Evolutionary conservation across 805 yeast genomes (phyloP).

Genomic region (Wilhelminamyces savonicus): DNA sequence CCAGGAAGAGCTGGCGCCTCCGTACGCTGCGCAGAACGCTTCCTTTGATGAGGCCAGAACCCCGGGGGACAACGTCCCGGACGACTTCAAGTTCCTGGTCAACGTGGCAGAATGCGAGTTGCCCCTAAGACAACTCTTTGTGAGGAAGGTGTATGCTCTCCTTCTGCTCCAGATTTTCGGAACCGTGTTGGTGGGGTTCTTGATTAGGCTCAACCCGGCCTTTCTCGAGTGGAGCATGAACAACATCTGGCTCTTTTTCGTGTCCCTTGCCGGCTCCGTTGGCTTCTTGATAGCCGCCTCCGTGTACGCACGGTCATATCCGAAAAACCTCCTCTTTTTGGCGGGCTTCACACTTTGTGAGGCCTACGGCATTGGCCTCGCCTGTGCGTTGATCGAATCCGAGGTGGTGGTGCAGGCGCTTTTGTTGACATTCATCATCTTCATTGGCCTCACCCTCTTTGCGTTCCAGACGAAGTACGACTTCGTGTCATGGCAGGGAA

Average conservation of each 20-base stretch:
- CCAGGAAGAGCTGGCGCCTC: no score
- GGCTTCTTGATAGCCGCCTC: conserved; percentile 61
- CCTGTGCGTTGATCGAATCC: conserved; percentile 57
- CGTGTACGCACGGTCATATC: conserved; percentile 61
- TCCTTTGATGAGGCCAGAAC: no score
- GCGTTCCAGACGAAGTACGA: conserved; percentile 77
- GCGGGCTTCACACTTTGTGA: conserved; percentile 69
- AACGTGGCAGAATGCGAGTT: conserved; percentile 73
- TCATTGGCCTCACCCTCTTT: conserved; percentile 69
- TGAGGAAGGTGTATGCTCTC: conserved; percentile 74
- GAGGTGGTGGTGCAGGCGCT: conserved; percentile 65
- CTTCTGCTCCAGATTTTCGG: conserved; percentile 56
- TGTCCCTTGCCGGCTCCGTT: conserved; percentile 53
- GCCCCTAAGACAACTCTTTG: conserved; percentile 66
- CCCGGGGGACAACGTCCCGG: conserved; percentile 41
- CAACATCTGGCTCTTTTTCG: conserved; percentile 54
- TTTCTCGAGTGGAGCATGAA: conserved; percentile 49
- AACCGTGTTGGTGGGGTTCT: conserved; percentile 53
- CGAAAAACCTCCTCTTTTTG: conserved; percentile 55
- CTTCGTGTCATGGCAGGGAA: conserved; percentile 62
- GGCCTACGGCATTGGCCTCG: conserved; percentile 64
- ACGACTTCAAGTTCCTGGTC: conserved; percentile 79
- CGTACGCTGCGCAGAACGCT: no score
- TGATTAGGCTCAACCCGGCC: conserved; percentile 39
- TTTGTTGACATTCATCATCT: conserved; percentile 59